phyloP scores from a whole-genome alignment of 2,329 filamentous ascomycete genomes.

The Trichophyton benhamiae region DNA sequence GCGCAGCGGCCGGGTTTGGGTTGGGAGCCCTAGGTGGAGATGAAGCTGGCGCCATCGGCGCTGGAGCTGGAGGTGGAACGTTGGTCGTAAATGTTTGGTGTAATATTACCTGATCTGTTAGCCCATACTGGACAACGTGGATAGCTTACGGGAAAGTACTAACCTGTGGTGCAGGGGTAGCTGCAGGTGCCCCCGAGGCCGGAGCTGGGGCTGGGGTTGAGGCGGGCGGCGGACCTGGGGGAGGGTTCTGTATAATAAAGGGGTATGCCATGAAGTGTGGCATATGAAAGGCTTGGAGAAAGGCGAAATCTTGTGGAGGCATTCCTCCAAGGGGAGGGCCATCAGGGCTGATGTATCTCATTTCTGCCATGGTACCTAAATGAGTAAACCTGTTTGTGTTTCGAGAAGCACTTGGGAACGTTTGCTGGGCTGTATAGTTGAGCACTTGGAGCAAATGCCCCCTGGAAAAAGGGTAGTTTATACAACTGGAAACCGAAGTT shows the following conservation, averaged over 20 bases:
- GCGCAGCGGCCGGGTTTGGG: constrained; percentile 11
- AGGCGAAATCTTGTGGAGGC: constrained; percentile 15
- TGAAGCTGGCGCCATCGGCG: constrained; percentile 11
- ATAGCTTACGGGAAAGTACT: neutral
- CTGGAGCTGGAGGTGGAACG: constrained; percentile 7
- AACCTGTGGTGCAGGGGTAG: neutral
- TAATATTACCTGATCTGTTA: neutral
- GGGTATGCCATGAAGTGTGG: neutral
- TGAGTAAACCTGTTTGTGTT: neutral
- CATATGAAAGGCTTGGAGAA: neutral
- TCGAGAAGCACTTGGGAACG: neutral
- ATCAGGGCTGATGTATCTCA: constrained; percentile 20
- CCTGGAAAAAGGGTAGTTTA: neutral
- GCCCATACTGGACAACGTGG: neutral
- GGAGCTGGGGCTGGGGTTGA: neutral
- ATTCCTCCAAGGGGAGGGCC: constrained; percentile 23
- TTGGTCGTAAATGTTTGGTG: neutral
- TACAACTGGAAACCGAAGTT: neutral
- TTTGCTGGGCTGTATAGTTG: neutral
- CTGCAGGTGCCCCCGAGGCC: neutral
- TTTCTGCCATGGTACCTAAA: constrained; percentile 9
- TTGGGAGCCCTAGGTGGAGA: constrained; percentile 2
- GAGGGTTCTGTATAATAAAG: neutral
- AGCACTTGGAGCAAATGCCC: neutral
- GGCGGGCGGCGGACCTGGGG: neutral